Evolutionary conservation across 129 eudicot genomes (phyloP).

Genomic region (Centella asiatica): DNA sequence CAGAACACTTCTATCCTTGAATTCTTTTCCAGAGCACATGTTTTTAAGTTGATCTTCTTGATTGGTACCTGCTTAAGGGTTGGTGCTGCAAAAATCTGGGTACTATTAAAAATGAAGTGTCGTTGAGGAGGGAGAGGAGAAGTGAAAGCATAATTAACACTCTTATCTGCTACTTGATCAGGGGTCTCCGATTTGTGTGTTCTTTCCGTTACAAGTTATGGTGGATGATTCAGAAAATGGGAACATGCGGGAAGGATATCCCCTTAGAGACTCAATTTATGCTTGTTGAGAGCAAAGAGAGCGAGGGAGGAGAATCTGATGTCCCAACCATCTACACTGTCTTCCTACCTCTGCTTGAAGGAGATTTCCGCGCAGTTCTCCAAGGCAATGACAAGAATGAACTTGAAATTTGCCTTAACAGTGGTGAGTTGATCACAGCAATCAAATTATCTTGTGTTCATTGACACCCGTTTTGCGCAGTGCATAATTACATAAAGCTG

Average conservation of each 20-base stretch:
- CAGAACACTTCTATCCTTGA: no score
- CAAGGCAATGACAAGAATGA: slow-evolving; percentile 88
- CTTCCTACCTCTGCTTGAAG: slow-evolving; percentile 86
- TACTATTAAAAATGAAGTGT: background rate
- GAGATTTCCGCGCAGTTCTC: slow-evolving; percentile 87
- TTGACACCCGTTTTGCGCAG: background rate
- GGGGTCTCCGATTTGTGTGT: slow-evolving; percentile 87
- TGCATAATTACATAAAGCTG: background rate
- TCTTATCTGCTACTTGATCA: slow-evolving; percentile 22
- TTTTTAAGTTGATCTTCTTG: background rate
- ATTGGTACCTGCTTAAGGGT: background rate
- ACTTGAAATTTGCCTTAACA: slow-evolving; percentile 86
- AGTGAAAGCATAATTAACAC: background rate
- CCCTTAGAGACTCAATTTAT: slow-evolving; percentile 95
- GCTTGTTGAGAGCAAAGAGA: slow-evolving; percentile 79
- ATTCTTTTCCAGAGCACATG: no score
- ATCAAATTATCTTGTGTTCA: background rate
- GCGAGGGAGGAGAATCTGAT: slow-evolving; percentile 36
- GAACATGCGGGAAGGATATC: slow-evolving; percentile 77
- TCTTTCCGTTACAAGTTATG: slow-evolving; percentile 90
- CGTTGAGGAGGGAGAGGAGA: background rate
- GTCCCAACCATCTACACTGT: slow-evolving; percentile 66
- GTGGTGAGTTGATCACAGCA: slow-evolving; percentile 61
- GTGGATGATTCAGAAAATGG: slow-evolving; percentile 99
- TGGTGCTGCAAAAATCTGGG: background rate